Evolutionary conservation across 2,329 filamentous ascomycete species (phyloP), one percentile per base, ranked within the genome.

Genomic region (Westerdykella sp.): DNA sequence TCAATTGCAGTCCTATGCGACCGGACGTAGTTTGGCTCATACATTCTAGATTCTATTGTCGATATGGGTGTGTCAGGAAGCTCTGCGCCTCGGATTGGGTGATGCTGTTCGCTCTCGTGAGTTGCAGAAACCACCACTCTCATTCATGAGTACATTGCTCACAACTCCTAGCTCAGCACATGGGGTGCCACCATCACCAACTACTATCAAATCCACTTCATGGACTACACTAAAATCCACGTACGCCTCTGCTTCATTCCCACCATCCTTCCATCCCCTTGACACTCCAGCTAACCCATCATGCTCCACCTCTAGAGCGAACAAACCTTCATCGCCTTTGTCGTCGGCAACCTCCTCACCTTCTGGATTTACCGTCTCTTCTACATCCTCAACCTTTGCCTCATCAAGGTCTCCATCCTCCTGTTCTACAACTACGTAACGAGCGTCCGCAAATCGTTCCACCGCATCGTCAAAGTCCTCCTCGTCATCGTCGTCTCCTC

Each of bases 151-250:
- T 10, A 18, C 7, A 16, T 21, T 36, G 23, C 54, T 60, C 6
- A 58, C 39, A 21, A n/a, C 18, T 34, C 13, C 11, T 23, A 64
- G 62, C 44, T 63, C 12, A 44, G 50, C 12, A 56, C 59, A 16
- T 66, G 62, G 62, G 48, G 44, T 13, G 55, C 52, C 13, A 46
- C 54, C 9, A 52, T 62, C 6, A 39, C 59, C 21, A 63, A 63
- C 34, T 53, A 51, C 40, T 62, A 56, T 32, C 54, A 60, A 38
- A 43, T 61, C 18, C 37, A 51, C 15, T 63, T 49, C 16, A 22
- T 54, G 28, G 54, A 63, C 39, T 57, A 55, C 30, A 57, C 41
- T 13, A 9, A 41, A 3, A 50, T 49, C 6, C 9, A 46, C 34
- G 55, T 59, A 53, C 35, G 51, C 25, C 36, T 25, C 36, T 13